Evolutionary conservation across 2,329 filamentous ascomycete species (phyloP).

Genomic region (Fusarium austroafricanum): DNA sequence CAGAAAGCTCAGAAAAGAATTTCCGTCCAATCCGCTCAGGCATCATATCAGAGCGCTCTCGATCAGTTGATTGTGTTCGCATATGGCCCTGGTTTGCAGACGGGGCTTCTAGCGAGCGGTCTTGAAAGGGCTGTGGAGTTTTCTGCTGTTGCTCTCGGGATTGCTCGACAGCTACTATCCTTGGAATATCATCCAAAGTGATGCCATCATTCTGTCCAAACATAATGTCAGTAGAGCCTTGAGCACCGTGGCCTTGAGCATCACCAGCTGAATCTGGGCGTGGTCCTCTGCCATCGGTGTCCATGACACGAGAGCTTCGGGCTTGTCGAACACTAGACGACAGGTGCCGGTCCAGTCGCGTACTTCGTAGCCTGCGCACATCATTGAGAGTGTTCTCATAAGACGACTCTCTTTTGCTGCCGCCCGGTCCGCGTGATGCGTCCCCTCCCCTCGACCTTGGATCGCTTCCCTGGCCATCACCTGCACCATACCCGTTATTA

Average conservation of each 20-base stretch:
- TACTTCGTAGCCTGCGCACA: conserved; percentile 90
- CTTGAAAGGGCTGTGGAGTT: conserved; percentile 35
- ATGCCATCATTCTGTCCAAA: conserved; percentile 92
- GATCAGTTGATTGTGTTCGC: conserved; percentile 68
- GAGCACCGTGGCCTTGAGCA: conserved; percentile 54
- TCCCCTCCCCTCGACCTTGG: conserved; percentile 57
- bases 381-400: conserved; percentile 98
- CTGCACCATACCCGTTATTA: conserved; percentile 48
- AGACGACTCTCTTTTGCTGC: conserved; percentile 71
- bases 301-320: conserved; percentile 90
- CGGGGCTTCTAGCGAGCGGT: conserved; percentile 55
- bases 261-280: conserved; percentile 79
- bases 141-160: conserved; percentile 90
- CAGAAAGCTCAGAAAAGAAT: conserved; percentile 96
- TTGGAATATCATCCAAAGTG: conserved; percentile 94
- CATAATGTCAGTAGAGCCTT: conserved; percentile 78
- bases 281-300: conserved; percentile 70
- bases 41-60: conserved; percentile 64
- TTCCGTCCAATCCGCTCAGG: conserved; percentile 72
- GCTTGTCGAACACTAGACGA: conserved; percentile 94
- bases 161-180: conserved; percentile 95
- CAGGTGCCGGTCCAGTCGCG: conserved; percentile 91
- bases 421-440: conserved; percentile 31
- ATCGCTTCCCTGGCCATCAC: conserved; percentile 64
- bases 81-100: conserved; percentile 73